Evolutionary conservation across 495 filamentous ascomycete genomes (phyloP).

Genomic region (Penicillium silybi): DNA sequence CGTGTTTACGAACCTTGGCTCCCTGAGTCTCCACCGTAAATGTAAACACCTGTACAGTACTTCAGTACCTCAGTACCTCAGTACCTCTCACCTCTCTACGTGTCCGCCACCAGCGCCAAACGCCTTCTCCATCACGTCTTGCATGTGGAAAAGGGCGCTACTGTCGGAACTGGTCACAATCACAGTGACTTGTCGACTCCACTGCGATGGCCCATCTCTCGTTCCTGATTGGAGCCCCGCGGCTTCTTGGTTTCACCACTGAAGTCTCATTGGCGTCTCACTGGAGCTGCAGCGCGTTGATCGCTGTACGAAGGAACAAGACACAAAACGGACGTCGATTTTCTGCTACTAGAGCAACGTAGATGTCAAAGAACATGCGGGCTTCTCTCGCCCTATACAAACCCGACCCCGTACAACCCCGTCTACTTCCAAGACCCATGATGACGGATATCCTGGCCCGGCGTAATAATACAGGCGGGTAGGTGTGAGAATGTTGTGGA

Average conservation of each 20-base stretch:
- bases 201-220: neutral
- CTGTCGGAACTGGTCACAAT: conserved; percentile 22
- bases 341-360: neutral
- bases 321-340: neutral
- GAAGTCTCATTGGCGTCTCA: neutral
- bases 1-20: conserved; percentile 1
- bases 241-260: conserved; percentile 8
- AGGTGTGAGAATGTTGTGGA: neutral
- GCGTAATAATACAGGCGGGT: conserved; percentile 20
- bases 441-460: conserved; percentile 1
- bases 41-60: too few relatives aligned
- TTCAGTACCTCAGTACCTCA: too few relatives aligned
- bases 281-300: neutral
- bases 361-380: conserved; percentile 1
- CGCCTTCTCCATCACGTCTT: neutral
- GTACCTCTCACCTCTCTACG: neutral
- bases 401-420: neutral
- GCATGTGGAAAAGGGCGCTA: conserved; percentile 4
- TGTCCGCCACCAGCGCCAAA: conserved; percentile 20
- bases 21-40: neutral
- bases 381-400: conserved; percentile 1
- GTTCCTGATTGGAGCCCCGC: conserved; percentile 1
- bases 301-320: neutral
- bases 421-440: conserved; percentile 6
- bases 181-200: conserved; percentile 16